A percentile compares a stretch with the other conserved stretches of the same genome.
These are phyloP conservation scores for Meripilus lineatus DNA, from an alignment of 1,284 basidiomycete genomes.

Conservation along the genomic window DNA sequence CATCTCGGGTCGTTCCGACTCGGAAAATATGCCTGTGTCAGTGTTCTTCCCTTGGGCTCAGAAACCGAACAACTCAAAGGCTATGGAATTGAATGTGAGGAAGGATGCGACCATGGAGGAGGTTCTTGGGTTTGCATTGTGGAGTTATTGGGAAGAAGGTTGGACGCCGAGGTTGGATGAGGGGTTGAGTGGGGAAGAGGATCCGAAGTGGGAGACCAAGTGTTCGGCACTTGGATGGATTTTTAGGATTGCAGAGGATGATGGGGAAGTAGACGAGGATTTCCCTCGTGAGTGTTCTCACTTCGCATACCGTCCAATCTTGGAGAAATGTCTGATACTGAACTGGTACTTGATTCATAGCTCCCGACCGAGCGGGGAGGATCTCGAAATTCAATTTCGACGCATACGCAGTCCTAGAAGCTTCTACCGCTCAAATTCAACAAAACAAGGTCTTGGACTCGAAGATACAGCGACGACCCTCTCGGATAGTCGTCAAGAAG, in stretches of 20 bases:
- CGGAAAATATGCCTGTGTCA: constrained; percentile 60
- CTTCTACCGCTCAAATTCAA: constrained; percentile 72
- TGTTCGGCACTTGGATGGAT: constrained; percentile 88
- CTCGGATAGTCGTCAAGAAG: constrained; percentile 58
- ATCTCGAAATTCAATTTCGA: constrained; percentile 86
- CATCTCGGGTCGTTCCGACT: constrained; percentile 69
- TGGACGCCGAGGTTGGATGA: constrained; percentile 78
- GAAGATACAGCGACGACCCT: constrained; percentile 75
- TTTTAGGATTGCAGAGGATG: constrained; percentile 93
- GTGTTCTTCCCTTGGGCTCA: constrained; percentile 87
- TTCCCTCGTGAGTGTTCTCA: constrained; percentile 71
- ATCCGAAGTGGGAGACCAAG: constrained; percentile 53
- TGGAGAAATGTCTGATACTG: too few species aligned
- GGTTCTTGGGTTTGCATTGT: constrained; percentile 90
- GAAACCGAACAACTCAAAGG: constrained; percentile 48
- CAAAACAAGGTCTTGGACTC: constrained; percentile 77
- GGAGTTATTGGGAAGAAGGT: constrained; percentile 86
- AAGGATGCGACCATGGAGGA: constrained; percentile 94
- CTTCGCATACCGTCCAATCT: constrained; percentile 1
- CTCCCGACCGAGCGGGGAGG: constrained; percentile 83
- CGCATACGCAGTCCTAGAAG: constrained; percentile 84
- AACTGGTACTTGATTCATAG: constrained; percentile 35
- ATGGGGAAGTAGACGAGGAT: constrained; percentile 98
- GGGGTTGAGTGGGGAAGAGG: constrained; percentile 52
- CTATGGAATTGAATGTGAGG: constrained; percentile 68